A percentile compares a stretch with the other conserved stretches of the same genome.
Evolutionary conservation across 1,284 basidiomycete genomes (phyloP).

Genomic region (Cryptococcus sp.): DNA sequence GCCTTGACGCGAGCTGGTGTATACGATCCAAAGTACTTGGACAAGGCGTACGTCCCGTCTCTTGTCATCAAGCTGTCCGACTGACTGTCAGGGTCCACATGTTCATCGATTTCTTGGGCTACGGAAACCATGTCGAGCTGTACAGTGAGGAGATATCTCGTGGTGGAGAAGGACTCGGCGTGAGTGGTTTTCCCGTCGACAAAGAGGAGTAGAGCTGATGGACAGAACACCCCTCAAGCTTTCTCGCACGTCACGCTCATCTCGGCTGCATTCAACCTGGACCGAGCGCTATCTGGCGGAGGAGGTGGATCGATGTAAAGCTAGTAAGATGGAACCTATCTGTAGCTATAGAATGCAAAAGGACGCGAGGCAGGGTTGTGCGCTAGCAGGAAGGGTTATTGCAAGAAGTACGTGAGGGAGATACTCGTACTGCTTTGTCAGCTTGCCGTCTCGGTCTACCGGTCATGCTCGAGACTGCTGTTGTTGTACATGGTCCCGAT

Average conservation of each 20-base stretch:
- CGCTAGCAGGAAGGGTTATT: too few species aligned
- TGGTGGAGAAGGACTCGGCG: slow-evolving; percentile 46
- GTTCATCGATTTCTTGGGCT: slow-evolving; percentile 51
- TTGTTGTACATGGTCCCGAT: too few species aligned
- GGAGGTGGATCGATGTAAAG: neutral
- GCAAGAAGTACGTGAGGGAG: too few species aligned
- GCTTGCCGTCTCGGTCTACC: too few species aligned
- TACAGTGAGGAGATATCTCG: slow-evolving; percentile 61
- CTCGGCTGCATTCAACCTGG: slow-evolving; percentile 47
- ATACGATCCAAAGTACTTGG: slow-evolving; percentile 61
- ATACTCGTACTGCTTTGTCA: too few species aligned
- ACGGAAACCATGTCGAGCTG: slow-evolving; percentile 77
- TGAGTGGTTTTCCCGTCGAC: slow-evolving; percentile 11
- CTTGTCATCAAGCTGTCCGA: neutral
- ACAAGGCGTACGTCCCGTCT: slow-evolving; percentile 51
- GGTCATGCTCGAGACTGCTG: too few species aligned
- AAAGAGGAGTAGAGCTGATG: slow-evolving; percentile 4
- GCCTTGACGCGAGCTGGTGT: slow-evolving; percentile 78
- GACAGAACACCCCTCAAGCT: slow-evolving; percentile 44
- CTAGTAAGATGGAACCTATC: too few species aligned
- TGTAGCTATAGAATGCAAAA: too few species aligned
- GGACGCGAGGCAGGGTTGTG: too few species aligned
- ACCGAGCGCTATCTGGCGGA: slow-evolving; percentile 25
- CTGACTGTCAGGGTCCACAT: slow-evolving; percentile 27
- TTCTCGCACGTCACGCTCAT: slow-evolving; percentile 46